Conservation (phyloP, 768 basidiomycete genomes). For the Hericium erinaceus region DNA sequence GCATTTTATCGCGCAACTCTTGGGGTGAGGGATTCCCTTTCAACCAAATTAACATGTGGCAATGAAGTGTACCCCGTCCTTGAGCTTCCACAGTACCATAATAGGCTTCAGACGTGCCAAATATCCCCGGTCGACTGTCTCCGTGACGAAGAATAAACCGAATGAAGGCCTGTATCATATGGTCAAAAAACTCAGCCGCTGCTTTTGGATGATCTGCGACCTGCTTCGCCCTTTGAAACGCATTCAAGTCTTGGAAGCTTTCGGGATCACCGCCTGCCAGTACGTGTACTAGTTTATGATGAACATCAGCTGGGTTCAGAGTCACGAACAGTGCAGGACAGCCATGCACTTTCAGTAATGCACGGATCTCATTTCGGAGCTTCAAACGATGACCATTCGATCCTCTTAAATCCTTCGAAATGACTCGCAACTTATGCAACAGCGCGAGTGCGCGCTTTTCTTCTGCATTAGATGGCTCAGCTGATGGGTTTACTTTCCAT, state of each 20-base stretch:
- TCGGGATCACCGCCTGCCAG: constrained; percentile 29
- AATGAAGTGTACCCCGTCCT: no score
- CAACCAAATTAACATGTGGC: constrained; percentile 34
- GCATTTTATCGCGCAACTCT: neutral
- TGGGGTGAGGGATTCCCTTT: constrained; percentile 11
- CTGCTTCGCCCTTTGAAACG: constrained; percentile 24
- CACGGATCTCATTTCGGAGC: neutral
- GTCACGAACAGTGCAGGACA: neutral
- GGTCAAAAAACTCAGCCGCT: constrained; percentile 33
- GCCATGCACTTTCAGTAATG: neutral
- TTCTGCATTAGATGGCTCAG: neutral
- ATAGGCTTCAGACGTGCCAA: constrained; percentile 26
- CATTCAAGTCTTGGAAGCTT: constrained; percentile 23
- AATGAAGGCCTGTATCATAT: constrained; percentile 30
- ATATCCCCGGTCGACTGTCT: constrained; percentile 18
- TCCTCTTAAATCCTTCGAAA: neutral
- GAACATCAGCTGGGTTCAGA: constrained; percentile 31
- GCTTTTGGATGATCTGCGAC: constrained; percentile 32
- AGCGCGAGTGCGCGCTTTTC: neutral
- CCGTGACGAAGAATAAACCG: constrained; percentile 10
- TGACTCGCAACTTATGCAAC: neutral
- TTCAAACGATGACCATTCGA: neutral
- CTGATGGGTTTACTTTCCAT: neutral
- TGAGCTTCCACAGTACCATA: constrained; percentile 35
- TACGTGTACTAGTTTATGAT: constrained; percentile 33